Evolutionary conservation across 2,329 filamentous ascomycete genomes (phyloP), one percentile per base, ranked within the genome.

Genomic region (Calonectria montana): DNA sequence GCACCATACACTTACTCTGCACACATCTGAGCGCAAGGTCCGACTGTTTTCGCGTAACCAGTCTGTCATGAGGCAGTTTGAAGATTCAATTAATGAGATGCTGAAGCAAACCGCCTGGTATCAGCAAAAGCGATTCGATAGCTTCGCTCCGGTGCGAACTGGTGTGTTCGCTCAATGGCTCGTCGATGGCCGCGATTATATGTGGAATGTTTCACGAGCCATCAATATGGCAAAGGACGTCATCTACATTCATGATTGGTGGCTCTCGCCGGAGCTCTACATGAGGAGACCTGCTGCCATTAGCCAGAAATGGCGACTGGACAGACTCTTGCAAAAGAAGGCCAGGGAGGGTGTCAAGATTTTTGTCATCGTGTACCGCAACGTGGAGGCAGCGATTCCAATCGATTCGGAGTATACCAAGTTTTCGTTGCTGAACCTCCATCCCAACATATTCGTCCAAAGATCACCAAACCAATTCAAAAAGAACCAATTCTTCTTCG

Each of bases 211-310:
- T 9, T 98, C 96, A 13, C 91, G 96, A 75, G 97, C 97, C 15
- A 97, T 99, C 79, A 97, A 95, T 81, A 98, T 98, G 91, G 97
- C 97, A 10, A 94, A 94, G 79, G 97, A 98, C 85, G 96, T 98
- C 73, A 96, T 99, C 77, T 98, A 98, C 83, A 98, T 99, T 74
- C 97, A 99, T 82, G 97, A 98, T 83, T 99, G 97, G 97, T 99
- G 97, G 97, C 86, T 99, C 47, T 98, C 94, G 77, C 97, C 97
- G 1, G 96, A 99, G 83, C 86, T 99, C 53, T 99, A 99, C 85
- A 93, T 98, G 92, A 91, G 97, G 72, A 91, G 97, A 70, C 97
- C 97, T 65, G 94, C 97, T 27, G 95, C 94, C 55, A 98, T 98
- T 84, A 98, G 96, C 81, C 96, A 98, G 82, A 98, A 98, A 84